Conservation (phyloP, 2,329 filamentous ascomycete species). For the Talaromyces marneffei region DNA sequence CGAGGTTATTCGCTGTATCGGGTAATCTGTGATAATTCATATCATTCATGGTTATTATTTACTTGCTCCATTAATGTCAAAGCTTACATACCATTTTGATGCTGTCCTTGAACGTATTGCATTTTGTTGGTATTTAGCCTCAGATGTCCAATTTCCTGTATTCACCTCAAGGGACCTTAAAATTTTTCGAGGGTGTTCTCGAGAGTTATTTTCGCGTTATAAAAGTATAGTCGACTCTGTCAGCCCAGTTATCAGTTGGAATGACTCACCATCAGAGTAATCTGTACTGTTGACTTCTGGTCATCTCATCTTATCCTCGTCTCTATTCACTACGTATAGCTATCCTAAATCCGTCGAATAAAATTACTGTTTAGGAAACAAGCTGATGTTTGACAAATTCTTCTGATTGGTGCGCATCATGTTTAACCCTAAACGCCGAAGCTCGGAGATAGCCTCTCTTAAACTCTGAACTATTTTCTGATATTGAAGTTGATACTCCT, state of each 20-base stretch:
- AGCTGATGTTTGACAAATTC: not conserved
- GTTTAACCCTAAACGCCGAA: not conserved
- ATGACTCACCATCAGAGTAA: not conserved
- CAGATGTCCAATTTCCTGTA: not conserved
- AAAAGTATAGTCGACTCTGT: too few relatives aligned
- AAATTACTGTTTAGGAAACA: not conserved
- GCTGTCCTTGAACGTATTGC: not conserved
- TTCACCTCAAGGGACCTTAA: not conserved
- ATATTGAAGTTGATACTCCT: too few relatives aligned
- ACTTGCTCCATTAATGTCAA: not conserved
- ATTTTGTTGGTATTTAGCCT: not conserved
- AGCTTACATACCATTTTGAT: not conserved
- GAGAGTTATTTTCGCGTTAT: too few relatives aligned
- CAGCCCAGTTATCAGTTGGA: not conserved
- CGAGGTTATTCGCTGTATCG: not conserved
- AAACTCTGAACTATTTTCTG: too few relatives aligned
- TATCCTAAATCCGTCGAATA: not conserved
- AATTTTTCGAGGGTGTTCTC: too few relatives aligned
- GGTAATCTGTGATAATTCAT: not conserved
- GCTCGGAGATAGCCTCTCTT: not conserved
- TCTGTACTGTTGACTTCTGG: not conserved
- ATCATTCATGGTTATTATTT: not conserved
- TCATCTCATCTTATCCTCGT: not conserved
- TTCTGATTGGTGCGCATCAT: not conserved
- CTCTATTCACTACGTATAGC: not conserved